These are phyloP conservation scores for Solanum sejunctum DNA, from an alignment of 257 asterid species.

Conservation along the genomic window DNA sequence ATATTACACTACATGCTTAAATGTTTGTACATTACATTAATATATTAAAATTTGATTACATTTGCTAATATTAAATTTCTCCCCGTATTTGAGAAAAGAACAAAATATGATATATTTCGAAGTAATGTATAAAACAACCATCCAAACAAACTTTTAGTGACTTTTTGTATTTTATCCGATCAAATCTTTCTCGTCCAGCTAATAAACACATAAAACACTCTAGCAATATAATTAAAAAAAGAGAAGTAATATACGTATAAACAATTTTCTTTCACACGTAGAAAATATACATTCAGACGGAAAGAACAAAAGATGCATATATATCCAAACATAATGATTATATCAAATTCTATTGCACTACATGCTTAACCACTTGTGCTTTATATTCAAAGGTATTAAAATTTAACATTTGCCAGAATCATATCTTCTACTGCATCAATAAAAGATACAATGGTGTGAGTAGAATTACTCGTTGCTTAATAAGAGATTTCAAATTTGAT, in stretches of 20 bases:
- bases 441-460: too few species aligned
- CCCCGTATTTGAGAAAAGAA: too few species aligned
- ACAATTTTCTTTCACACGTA: neutral
- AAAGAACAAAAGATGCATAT: neutral
- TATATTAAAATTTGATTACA: too few species aligned
- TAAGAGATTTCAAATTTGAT: too few species aligned
- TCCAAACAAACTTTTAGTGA: neutral
- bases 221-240: neutral
- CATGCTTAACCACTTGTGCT: neutral
- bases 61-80: neutral
- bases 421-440: neutral
- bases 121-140: neutral
- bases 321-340: too few species aligned
- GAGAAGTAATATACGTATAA: neutral
- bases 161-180: neutral
- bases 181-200: neutral
- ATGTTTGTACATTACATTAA: neutral
- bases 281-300: neutral
- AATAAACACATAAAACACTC: neutral
- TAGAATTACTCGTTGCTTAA: too few species aligned
- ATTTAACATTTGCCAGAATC: neutral
- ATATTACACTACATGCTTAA: neutral
- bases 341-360: neutral
- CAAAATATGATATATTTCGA: neutral
- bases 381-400: neutral